Base-by-base conservation (phyloP, 1,284 basidiomycete species). In the Cutaneotrichosporon cyanovorans region DNA sequence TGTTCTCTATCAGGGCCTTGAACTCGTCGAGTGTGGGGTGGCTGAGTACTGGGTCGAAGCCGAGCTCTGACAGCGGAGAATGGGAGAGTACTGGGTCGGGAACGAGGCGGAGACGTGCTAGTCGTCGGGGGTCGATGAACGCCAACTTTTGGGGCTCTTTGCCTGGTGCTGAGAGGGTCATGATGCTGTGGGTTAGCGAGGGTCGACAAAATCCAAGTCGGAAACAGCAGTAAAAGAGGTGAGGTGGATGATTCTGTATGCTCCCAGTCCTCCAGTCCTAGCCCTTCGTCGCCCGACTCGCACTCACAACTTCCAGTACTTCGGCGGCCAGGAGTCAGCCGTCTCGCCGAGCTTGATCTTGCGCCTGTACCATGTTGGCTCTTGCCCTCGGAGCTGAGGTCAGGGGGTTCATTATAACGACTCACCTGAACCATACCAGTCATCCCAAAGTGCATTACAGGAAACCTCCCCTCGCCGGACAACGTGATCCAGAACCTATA, bases 381-480 rank as follows among this genome's bases (percentile, higher is more conserved):
- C 69, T 52, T 77, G 69, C 1, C 84, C 85, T 64, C 78, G 80
- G 9, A 86, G 72, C 81, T 85, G 47, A 15, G 9, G 18, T 30
- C 48, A 16, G 52, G 42, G 12, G 15, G 4, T 19, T 12, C n/a
- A 14, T 10, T 12, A 10, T 22, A 34, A 20, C 18, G 16, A 51
- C 65, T 46, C 52, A 83, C 83, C 72, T 84, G 81, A 31, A 88
- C 74, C 80, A 82, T 71, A 9, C 85, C 85, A 3, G 84, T 87
- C 85, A 87, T 87, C 2, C 85, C 85, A 57, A 87, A 85, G 63
- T 87, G 85, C 48, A 87, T 72, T 5, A 87, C 81, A 3, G 84
- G 85, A 55, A 78, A 69, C 59, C 74, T 74, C 0, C 83, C 83
- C 19, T 74, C 56, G 4, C 83, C 84, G 33, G 79, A 77, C 1